Base-by-base conservation (phyloP, 164 flowering plant genomes). In the Tetracentron sinense region DNA sequence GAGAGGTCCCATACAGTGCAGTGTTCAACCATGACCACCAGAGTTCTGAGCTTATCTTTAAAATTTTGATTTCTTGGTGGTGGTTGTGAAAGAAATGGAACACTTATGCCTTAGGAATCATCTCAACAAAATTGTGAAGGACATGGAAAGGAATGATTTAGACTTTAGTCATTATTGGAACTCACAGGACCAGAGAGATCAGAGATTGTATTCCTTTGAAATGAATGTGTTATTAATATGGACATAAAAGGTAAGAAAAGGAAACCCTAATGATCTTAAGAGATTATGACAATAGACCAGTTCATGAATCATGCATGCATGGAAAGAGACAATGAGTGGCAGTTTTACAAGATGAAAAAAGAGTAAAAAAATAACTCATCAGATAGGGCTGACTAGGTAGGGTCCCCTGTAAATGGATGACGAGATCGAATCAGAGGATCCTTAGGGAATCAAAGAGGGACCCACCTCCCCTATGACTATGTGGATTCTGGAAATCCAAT, bases 21-120 rank as follows among this genome's bases (percentile, higher is more conserved):
- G 35, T 42, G 21, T 38, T 63, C 59, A 65, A 64, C 64, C 20
- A 54, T 60, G 69, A 27, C 65, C 73, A 70, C 73, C 29, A 44
- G n/a, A n/a, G n/a, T n/a, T n/a, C n/a, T n/a, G n/a, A n/a, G n/a
- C n/a, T n/a, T n/a, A n/a, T n/a, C n/a, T n/a, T n/a, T n/a, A n/a
- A n/a, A n/a, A n/a, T n/a, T 54, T 46, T 55, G 54, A 42, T 11
- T 30, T 25, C 33, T 26, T 31, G 54, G 61, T 59, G 64, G 54
- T 19, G 49, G 53, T 30, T 60, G 38, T 47, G 20, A 3, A n/a
- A 30, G 17, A 2, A 12, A 3, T 46, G 17, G 21, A 14, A n/a
- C 31, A 35, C 16, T 53, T 27, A 48, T 27, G 8, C 38, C 38
- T 33, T 33, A 33, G 38, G 8, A 33, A 33, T 33, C 4, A 4